Evolutionary conservation across 257 asterid genomes (phyloP).

Genomic region (Plectranthus barbatus): DNA sequence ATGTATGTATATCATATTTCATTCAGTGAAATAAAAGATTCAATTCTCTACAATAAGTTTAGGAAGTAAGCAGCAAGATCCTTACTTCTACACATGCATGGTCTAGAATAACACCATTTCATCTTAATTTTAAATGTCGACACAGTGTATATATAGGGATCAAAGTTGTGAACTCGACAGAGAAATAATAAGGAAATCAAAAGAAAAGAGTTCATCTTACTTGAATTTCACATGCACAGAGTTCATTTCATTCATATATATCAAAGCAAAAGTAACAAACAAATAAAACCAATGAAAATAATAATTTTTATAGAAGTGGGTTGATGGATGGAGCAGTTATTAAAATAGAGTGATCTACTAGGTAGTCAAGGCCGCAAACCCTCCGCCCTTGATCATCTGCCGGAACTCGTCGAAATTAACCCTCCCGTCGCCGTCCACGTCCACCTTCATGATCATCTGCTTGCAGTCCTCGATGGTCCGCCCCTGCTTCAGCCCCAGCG

Average conservation of each 20-base stretch:
- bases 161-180: too few species aligned
- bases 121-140: too few species aligned
- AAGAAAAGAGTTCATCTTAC: neutral
- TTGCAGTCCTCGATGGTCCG: slow-evolving; percentile 41
- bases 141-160: too few species aligned
- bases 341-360: neutral
- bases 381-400: slow-evolving; percentile 58
- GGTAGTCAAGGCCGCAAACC: slow-evolving; percentile 30
- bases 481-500: slow-evolving; percentile 48
- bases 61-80: too few species aligned
- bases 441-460: slow-evolving; percentile 45
- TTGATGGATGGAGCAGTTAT: too few species aligned
- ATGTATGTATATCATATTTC: too few species aligned
- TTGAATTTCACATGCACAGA: neutral
- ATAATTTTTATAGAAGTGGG: neutral
- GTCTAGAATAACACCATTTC: too few species aligned
- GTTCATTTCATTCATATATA: neutral
- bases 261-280: neutral
- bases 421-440: slow-evolving; percentile 49
- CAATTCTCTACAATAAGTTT: too few species aligned
- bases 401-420: slow-evolving; percentile 43
- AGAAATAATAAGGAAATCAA: too few species aligned
- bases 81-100: too few species aligned
- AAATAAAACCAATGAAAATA: neutral
- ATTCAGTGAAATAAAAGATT: too few species aligned